Percentiles rank a stretch among this genome's conserved stretches.
Conservation (phyloP, 192 early-diverging fungal genomes). For the Helicostylum pulchrum region DNA sequence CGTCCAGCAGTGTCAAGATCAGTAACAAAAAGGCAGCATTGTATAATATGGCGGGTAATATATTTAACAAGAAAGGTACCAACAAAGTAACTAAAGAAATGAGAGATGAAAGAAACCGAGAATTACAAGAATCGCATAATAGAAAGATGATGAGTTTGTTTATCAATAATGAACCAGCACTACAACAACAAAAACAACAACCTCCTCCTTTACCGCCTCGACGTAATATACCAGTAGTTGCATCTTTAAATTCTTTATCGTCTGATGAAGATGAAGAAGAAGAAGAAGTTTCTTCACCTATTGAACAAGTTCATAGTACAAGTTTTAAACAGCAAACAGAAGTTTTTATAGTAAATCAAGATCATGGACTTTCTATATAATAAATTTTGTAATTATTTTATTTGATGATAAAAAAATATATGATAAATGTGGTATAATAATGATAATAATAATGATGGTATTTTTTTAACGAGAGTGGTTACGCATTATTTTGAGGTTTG, state of each 20-base stretch:
- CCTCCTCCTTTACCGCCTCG: slow-evolving; percentile 8
- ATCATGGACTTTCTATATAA: no score
- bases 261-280: no score
- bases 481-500: slow-evolving; percentile 2
- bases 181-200: background rate
- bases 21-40: background rate
- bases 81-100: background rate
- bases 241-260: no score
- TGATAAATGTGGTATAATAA: background rate
- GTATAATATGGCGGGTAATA: slow-evolving; percentile 13
- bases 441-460: background rate
- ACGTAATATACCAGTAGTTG: background rate
- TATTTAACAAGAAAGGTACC: slow-evolving; percentile 4
- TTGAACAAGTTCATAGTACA: no score
- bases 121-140: slow-evolving; percentile 5
- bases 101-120: slow-evolving; percentile 5
- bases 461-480: background rate
- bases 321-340: no score
- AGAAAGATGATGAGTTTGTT: slow-evolving; percentile 11
- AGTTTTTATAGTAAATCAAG: no score
- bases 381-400: no score
- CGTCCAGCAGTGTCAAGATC: background rate
- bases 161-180: background rate
- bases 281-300: no score
- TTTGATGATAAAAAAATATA: background rate